These are phyloP conservation scores for Oryza longistaminata DNA, from an alignment of 176 grass and related monocot species.

Conservation along the genomic window DNA sequence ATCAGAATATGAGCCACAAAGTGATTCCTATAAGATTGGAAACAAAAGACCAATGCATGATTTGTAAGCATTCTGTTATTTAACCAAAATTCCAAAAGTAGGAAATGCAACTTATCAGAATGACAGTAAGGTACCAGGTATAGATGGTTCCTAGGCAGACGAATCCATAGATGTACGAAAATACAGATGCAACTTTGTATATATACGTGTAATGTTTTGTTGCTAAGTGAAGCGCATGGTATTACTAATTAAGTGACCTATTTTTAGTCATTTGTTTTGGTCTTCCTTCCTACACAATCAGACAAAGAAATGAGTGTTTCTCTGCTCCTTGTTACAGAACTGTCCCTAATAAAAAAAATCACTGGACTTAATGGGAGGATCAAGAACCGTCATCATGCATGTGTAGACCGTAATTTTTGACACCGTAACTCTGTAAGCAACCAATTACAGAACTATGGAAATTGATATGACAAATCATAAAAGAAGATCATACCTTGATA, in stretches of 20 bases:
- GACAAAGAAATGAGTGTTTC: neutral
- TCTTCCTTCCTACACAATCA: neutral
- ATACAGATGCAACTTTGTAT: neutral
- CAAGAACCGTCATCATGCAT: neutral
- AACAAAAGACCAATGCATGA: conserved; percentile 11
- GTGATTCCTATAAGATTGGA: conserved; percentile 33
- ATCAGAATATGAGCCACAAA: conserved; percentile 27
- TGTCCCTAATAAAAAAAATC: conserved; percentile 1
- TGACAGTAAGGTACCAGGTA: neutral
- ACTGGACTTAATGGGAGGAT: neutral
- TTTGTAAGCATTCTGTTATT: neutral
- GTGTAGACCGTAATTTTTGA: neutral
- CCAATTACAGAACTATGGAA: neutral
- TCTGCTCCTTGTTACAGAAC: neutral
- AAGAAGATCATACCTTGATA: conserved; percentile 28
- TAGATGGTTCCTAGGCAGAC: neutral
- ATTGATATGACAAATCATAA: neutral
- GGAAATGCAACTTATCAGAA: neutral
- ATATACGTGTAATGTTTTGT: neutral
- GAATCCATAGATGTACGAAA: neutral
- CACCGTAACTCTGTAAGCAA: neutral
- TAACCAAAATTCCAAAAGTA: neutral
- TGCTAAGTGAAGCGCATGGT: neutral
- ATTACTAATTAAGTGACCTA: neutral
- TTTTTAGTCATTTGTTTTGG: neutral